Conservation (phyloP, 805 yeast species). For the Saitoella complicata region DNA sequence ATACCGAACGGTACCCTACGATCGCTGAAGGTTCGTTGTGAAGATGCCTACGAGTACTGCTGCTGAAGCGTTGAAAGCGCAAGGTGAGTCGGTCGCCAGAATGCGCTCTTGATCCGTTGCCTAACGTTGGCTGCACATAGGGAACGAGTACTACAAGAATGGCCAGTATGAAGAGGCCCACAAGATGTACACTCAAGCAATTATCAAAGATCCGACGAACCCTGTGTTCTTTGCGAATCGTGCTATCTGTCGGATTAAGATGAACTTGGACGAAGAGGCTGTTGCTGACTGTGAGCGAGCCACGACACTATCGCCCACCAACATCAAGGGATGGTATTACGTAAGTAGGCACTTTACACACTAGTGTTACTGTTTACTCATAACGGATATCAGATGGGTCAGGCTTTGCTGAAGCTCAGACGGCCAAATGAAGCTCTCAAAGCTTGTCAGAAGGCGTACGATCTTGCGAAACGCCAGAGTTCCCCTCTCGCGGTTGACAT, state of each 20-base stretch:
- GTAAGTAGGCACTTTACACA: neutral
- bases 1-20: too few species aligned
- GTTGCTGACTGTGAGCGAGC: neutral
- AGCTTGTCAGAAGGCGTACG: conserved; percentile 17
- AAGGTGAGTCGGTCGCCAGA: too few species aligned
- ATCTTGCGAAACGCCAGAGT: conserved; percentile 13
- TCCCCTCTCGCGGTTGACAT: conserved; percentile 18
- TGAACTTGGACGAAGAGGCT: conserved; percentile 14
- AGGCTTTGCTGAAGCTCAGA: conserved; percentile 15
- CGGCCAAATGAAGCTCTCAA: conserved; percentile 17
- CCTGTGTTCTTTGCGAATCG: conserved; percentile 50
- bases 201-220: conserved; percentile 30
- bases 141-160: too few species aligned
- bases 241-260: conserved; percentile 43
- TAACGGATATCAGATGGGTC: conserved; percentile 11
- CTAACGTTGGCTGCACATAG: too few species aligned
- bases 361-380: neutral
- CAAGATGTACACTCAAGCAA: conserved; percentile 35
- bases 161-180: too few species aligned
- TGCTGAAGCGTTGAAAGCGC: too few species aligned
- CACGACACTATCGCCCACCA: neutral
- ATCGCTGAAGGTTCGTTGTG: too few species aligned
- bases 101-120: too few species aligned
- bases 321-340: neutral
- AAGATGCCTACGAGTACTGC: too few species aligned